These are phyloP conservation scores for Stachybotrys elegans DNA, from an alignment of 2,329 filamentous ascomycete genomes.

Conservation along the genomic window DNA sequence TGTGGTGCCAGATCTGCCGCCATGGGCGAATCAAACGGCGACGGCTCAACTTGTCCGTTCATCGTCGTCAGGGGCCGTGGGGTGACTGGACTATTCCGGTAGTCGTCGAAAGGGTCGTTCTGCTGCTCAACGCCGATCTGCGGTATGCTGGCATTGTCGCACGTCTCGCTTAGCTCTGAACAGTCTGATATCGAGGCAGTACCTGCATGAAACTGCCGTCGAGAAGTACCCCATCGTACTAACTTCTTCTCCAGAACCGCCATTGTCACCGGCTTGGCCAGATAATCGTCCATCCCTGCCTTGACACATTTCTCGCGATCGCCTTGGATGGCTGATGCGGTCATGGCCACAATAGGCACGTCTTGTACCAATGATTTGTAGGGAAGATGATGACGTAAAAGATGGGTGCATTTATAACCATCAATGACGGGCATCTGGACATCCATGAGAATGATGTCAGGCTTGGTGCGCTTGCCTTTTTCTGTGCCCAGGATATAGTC, in stretches of 20 bases:
- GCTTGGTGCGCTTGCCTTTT: conserved; percentile 46
- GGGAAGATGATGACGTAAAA: conserved; percentile 62
- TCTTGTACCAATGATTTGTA: conserved; percentile 56
- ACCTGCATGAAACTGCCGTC: conserved; percentile 16
- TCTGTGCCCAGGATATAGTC: conserved; percentile 61
- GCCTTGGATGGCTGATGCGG: conserved; percentile 83
- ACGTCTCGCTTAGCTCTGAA: conserved; percentile 39
- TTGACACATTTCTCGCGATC: conserved; percentile 94
- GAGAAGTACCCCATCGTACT: conserved; percentile 55
- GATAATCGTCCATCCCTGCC: conserved; percentile 95
- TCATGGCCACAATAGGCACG: conserved; percentile 78
- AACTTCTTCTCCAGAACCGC: conserved; percentile 66
- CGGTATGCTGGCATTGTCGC: conserved; percentile 35
- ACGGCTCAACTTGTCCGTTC: conserved; percentile 32
- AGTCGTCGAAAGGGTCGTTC: conserved; percentile 19
- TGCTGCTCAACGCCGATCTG: conserved; percentile 26
- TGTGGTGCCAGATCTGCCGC: conserved; percentile 26
- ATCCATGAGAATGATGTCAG: conserved; percentile 75
- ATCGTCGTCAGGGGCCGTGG: conserved; percentile 31
- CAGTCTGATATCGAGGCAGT: conserved; percentile 34
- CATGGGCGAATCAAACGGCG: conserved; percentile 33
- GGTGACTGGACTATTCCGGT: conserved; percentile 27
- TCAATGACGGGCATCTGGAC: conserved; percentile 74
- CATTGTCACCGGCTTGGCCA: conserved; percentile 71
- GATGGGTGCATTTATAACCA: conserved; percentile 71